Base-by-base conservation (phyloP, 306 rosid species). In the Glycine latifolia region DNA sequence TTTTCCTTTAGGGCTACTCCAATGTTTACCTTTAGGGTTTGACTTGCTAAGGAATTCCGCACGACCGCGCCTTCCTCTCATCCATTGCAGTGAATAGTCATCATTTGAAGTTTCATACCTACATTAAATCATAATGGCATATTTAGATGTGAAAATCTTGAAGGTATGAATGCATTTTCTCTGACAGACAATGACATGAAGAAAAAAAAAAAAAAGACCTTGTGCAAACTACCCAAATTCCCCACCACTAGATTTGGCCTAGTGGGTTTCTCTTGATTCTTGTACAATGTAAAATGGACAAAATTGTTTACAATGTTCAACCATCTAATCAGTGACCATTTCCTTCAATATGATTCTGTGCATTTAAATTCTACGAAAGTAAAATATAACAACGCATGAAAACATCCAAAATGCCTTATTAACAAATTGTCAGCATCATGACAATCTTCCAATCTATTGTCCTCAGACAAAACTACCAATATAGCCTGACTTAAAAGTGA, bases 21-120 rank as follows among this genome's bases (percentile, higher is more conserved):
- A 72, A 61, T 35, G 63, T 84, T 89, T 88, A 44, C 81, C 83
- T 44, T 68, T 88, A 33, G 91, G 88, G 77, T 84, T 77, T 44
- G 98, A 90, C 86, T 87, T 90, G 82, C 98, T 83, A 65, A 88
- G 91, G 74, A 91, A 94, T 87, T 94, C 94, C 20, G 92, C 88
- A 68, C 77, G 88, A 44, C 76, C 63, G 48, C 44, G 91, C 52
- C 14, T 79, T 77, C 84, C 75, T 68, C 76, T 77, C 35, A 43
- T 50, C 87, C 87, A 77, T 70, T 39, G 81, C 52, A 72, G 56
- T 26, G 86, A 78, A 73, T 67, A 77, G 69, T 70, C 26, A 56
- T 68, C 83, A 37, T 52, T 68, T 71, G 85, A 77, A 78, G 87
- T 67, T 79, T 72, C 87, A 75, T 82, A 70, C 88, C 94, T 91